Percentiles rank a stretch among this genome's conserved stretches.
Evolutionary conservation across 495 filamentous ascomycete genomes (phyloP).

Genomic region (Daldinia loculata): DNA sequence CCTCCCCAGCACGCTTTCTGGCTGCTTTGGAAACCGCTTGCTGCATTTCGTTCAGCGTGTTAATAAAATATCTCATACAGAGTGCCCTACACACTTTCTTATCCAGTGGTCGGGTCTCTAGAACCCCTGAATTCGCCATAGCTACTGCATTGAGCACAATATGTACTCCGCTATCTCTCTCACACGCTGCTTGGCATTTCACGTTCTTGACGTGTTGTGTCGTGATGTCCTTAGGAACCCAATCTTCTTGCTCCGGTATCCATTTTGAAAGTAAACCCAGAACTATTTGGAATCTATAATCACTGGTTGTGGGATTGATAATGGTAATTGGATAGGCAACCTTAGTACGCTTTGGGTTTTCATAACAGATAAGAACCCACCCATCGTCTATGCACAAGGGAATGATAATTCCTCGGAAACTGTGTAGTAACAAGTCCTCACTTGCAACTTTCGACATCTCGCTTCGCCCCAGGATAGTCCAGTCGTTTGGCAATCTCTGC

Average conservation of each 20-base stretch:
- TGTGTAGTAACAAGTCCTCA: slow-evolving; percentile 2
- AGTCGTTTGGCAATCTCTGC: neutral
- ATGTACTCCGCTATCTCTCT: slow-evolving; percentile 14
- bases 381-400: neutral
- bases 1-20: neutral
- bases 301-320: neutral
- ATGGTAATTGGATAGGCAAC: neutral
- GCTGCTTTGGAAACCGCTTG: slow-evolving; percentile 12
- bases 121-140: slow-evolving; percentile 16
- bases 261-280: neutral
- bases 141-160: slow-evolving; percentile 19
- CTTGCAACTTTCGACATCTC: neutral
- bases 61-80: slow-evolving; percentile 17
- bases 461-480: neutral
- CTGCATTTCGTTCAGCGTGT: slow-evolving; percentile 22
- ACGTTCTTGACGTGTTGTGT: neutral
- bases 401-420: slow-evolving; percentile 11
- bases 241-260: slow-evolving; percentile 1
- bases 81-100: slow-evolving; percentile 12
- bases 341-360: slow-evolving; percentile 4
- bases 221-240: slow-evolving; percentile 5
- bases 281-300: neutral
- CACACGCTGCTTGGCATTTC: neutral
- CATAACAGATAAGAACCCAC: slow-evolving; percentile 13
- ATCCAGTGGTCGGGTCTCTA: slow-evolving; percentile 5